Evolutionary conservation across 352 stramenopile species (phyloP).

Genomic region (Phytophthora meadii): DNA sequence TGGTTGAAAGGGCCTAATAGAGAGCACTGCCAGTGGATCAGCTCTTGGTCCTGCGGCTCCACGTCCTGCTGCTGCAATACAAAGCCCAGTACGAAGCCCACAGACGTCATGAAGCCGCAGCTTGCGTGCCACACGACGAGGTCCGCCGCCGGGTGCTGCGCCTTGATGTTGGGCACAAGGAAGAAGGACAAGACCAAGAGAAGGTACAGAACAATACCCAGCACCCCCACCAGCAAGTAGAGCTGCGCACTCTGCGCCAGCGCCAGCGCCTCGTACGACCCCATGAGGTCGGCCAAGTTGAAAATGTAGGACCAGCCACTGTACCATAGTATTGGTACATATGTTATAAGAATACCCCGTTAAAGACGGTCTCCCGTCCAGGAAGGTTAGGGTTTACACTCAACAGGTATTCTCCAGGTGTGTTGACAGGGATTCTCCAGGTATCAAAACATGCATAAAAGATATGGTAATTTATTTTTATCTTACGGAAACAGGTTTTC

Average conservation of each 20-base stretch:
- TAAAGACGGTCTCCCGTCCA: no score
- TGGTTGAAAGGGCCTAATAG: constrained; percentile 75
- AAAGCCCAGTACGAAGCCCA: constrained; percentile 70
- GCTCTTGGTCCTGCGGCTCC: constrained; percentile 4
- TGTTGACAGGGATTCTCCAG: no score
- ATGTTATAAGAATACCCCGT: no score
- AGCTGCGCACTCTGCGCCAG: constrained; percentile 57
- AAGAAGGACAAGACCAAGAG: constrained; percentile 77
- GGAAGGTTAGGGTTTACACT: no score
- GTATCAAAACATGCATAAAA: no score
- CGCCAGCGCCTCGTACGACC: constrained; percentile 66
- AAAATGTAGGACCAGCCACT: no score
- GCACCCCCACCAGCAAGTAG: constrained; percentile 64
- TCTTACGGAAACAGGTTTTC: no score
- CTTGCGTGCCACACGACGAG: constrained; percentile 85
- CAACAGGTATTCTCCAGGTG: no score
- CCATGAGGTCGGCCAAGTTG: constrained; percentile 12
- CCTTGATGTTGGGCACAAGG: constrained; percentile 76
- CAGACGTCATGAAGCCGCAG: constrained; percentile 64
- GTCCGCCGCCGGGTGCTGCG: constrained; percentile 77
- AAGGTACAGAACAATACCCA: constrained; percentile 67
- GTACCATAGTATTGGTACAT: no score
- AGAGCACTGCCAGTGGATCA: constrained; percentile 48
- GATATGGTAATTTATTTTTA: no score
- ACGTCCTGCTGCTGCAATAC: constrained; percentile 20